Conservation (phyloP, 257 asterid species). For the Fraxinus quadrangulata region DNA sequence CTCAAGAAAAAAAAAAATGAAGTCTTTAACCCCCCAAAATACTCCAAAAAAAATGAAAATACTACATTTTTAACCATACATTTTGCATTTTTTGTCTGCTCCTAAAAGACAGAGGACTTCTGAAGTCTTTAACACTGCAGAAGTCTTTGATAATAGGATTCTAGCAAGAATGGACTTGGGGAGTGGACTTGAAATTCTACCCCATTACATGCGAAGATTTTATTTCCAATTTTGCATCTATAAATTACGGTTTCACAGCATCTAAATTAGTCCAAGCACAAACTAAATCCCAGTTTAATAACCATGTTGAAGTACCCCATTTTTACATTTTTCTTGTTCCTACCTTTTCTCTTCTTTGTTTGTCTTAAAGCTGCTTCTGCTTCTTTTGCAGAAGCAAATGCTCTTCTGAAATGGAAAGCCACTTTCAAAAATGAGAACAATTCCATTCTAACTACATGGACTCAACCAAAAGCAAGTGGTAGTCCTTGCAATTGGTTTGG, state of each 20-base stretch:
- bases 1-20: too few species aligned
- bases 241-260: background rate
- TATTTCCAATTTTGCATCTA: background rate
- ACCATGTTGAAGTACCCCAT: background rate
- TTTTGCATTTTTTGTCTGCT: too few species aligned
- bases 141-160: background rate
- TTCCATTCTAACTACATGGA: too few species aligned
- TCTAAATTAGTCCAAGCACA: background rate
- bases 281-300: background rate
- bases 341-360: background rate
- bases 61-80: too few species aligned
- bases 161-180: background rate
- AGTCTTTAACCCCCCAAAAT: too few species aligned
- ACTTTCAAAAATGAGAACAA: too few species aligned
- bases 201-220: background rate
- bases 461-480: too few species aligned
- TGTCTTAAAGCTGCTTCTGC: background rate
- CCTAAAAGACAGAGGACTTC: too few species aligned
- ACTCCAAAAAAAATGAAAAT: too few species aligned
- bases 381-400: conserved; percentile 22
- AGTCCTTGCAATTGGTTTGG: too few species aligned
- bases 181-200: background rate
- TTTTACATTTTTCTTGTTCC: background rate
- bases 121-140: background rate
- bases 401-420: background rate